A percentile compares a stretch with the other conserved stretches of the same genome.
These are phyloP conservation scores for Prillingera fragicola DNA, from an alignment of 1,284 basidiomycete genomes.

Conservation along the genomic window DNA sequence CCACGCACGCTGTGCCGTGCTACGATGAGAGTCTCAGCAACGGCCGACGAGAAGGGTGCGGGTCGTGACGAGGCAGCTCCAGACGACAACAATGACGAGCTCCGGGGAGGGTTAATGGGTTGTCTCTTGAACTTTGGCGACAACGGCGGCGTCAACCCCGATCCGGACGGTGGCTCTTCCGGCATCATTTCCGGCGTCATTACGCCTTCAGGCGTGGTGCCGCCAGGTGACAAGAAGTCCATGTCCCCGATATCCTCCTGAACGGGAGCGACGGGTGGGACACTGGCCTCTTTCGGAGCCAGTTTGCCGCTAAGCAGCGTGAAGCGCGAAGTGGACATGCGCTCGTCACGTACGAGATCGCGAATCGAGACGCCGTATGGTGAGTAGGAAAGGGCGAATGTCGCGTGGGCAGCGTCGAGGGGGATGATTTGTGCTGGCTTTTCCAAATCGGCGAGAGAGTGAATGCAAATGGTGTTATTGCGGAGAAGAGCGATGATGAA, in stretches of 20 bases:
- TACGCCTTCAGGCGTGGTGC: too few relatives aligned
- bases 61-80: not conserved
- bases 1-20: conserved; percentile 44
- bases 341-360: conserved; percentile 39
- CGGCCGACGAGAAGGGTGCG: conserved; percentile 26
- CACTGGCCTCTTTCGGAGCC: conserved; percentile 8
- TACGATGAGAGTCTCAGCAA: conserved; percentile 46
- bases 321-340: conserved; percentile 25
- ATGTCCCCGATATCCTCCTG: too few relatives aligned
- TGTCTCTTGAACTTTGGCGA: conserved; percentile 28
- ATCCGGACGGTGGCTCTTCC: conserved; percentile 41
- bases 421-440: conserved; percentile 63
- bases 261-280: too few relatives aligned
- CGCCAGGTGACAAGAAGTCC: too few relatives aligned
- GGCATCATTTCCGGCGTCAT: conserved; percentile 3
- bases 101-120: conserved; percentile 17
- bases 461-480: conserved; percentile 71
- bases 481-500: conserved; percentile 71
- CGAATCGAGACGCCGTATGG: conserved; percentile 45
- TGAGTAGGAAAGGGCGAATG: conserved; percentile 39
- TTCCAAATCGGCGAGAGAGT: conserved; percentile 67
- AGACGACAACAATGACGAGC: conserved; percentile 20
- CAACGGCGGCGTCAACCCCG: conserved; percentile 39
- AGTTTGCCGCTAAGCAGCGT: conserved; percentile 31
- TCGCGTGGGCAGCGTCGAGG: conserved; percentile 49